Evolutionary conservation across 2,329 filamentous ascomycete genomes (phyloP), one percentile per base, ranked within the genome.

Genomic region (Penicillium capsulatum): DNA sequence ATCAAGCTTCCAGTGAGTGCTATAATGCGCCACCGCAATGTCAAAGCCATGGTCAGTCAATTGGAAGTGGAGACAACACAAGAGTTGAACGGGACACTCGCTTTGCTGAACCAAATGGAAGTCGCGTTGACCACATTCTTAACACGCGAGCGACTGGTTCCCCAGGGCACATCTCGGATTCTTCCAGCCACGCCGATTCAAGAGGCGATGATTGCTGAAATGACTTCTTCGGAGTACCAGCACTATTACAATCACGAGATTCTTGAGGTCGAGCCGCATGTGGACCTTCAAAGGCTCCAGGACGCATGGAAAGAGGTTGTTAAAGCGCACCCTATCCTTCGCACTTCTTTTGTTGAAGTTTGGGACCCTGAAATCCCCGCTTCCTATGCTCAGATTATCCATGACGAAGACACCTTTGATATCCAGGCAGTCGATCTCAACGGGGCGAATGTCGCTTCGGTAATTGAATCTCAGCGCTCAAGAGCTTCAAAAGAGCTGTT

Each of bases 191-290:
- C 90, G 0, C 82, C 89, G 5, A 72, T 94, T 4, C 90, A 97
- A 64, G 88, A 96, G 60, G 82, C 83, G 1, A 88, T 96, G 80
- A 68, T 94, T 2, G 81, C 82, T 0, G 84, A 87, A 44, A 94
- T 94, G 85, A 50, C 88, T 0, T 72, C 79, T 11, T 92, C 88
- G 0, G 72, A 78, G 3, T 91, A 84, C 51, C 68, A 72, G 8
- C 76, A 81, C 47, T 97, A 97, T 59, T 94, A 88, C 69, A 95
- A 94, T 47, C 82, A 92, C 41, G 86, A 95, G 53, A 65, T 91
- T 2, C 68, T 94, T 15, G 74, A 80, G 47, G 49, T 96, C 2
- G 57, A 65, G 0, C 47, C 68, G 0, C 60, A 66, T 0, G 69
- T 81, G 1, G 74, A 94, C 50, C 26, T 81, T 0, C 48, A 65